These are phyloP conservation scores for Ogataea glucozyma DNA, from an alignment of 805 yeast species.

Conservation along the genomic window DNA sequence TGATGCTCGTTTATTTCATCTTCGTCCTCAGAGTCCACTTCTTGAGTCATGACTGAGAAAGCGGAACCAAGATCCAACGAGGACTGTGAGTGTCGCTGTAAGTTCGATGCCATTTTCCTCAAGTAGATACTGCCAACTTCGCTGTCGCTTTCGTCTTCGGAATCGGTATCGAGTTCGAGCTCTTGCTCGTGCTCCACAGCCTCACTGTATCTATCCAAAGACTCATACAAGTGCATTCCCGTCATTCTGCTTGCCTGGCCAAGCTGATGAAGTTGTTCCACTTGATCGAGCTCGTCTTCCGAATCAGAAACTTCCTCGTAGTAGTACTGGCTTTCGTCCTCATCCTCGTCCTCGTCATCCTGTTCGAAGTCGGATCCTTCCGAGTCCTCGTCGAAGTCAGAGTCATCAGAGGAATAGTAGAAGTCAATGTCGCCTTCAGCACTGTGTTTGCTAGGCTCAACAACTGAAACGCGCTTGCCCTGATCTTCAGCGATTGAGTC, in stretches of 20 bases:
- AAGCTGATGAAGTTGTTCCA: background rate
- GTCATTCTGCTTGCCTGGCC: conserved; percentile 1
- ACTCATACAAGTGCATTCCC: background rate
- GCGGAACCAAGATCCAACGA: conserved; percentile 8
- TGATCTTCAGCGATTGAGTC: conserved; percentile 16
- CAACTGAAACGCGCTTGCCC: conserved; percentile 14
- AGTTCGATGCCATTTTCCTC: conserved; percentile 8
- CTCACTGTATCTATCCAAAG: conserved; percentile 2
- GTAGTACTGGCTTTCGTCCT: conserved; percentile 18
- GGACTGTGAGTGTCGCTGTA: conserved; percentile 1
- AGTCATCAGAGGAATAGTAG: conserved; percentile 29
- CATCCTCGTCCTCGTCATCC: conserved; percentile 20
- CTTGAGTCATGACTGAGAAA: conserved; percentile 9
- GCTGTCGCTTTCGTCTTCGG: conserved; percentile 18
- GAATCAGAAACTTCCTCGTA: conserved; percentile 22
- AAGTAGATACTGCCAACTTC: conserved; percentile 10
- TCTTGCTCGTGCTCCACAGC: conserved; percentile 5
- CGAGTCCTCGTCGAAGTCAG: conserved; percentile 29
- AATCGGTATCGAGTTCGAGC: conserved; percentile 9
- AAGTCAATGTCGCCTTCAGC: conserved; percentile 17
- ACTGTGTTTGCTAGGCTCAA: conserved; percentile 18
- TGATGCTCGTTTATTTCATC: conserved; percentile 13
- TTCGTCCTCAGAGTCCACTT: conserved; percentile 9
- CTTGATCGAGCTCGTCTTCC: conserved; percentile 11
- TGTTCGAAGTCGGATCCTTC: conserved; percentile 31